Conservation (phyloP, 441 rosid genomes). For the Populus tomentosa region DNA sequence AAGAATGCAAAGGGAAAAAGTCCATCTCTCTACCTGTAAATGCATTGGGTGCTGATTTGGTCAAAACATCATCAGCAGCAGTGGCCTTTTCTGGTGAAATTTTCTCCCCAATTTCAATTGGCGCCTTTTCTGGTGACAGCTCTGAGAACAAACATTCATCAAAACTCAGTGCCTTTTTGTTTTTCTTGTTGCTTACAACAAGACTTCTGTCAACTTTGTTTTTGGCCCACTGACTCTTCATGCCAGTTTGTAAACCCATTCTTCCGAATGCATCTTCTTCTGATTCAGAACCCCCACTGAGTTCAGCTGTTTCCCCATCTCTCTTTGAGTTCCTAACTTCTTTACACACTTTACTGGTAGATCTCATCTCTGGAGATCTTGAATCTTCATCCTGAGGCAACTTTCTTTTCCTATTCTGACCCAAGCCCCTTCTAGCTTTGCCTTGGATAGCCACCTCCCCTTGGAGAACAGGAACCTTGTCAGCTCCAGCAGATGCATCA, state of each 20-base stretch:
- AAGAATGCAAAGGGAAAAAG: conserved; percentile 33
- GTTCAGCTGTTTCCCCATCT: conserved; percentile 35
- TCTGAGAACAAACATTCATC: conserved; percentile 34
- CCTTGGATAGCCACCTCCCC: conserved; percentile 26
- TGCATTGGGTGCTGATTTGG: conserved; percentile 25
- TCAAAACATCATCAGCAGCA: conserved; percentile 23
- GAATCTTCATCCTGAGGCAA: conserved; percentile 37
- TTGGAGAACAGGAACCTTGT: conserved; percentile 23
- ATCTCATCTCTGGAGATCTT: conserved; percentile 29
- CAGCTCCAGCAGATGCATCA: conserved; percentile 27
- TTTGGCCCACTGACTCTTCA: conserved; percentile 33
- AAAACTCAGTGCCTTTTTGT: conserved; percentile 31
- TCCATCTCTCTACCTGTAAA: conserved; percentile 32
- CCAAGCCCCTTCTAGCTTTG: conserved; percentile 27
- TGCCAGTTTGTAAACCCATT: conserved; percentile 25
- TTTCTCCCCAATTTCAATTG: conserved; percentile 30
- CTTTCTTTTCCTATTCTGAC: conserved; percentile 60
- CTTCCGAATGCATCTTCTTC: conserved; percentile 31
- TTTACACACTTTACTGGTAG: conserved; percentile 34
- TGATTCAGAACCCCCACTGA: conserved; percentile 30
- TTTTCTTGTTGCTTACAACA: conserved; percentile 45
- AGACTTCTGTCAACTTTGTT: conserved; percentile 36
- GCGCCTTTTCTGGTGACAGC: conserved; percentile 27
- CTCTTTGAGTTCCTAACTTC: conserved; percentile 28
- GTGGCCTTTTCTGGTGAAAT: conserved; percentile 16